Evolutionary conservation across 108 stramenopile genomes (phyloP).

Genomic region (Epipyxis sp.): DNA sequence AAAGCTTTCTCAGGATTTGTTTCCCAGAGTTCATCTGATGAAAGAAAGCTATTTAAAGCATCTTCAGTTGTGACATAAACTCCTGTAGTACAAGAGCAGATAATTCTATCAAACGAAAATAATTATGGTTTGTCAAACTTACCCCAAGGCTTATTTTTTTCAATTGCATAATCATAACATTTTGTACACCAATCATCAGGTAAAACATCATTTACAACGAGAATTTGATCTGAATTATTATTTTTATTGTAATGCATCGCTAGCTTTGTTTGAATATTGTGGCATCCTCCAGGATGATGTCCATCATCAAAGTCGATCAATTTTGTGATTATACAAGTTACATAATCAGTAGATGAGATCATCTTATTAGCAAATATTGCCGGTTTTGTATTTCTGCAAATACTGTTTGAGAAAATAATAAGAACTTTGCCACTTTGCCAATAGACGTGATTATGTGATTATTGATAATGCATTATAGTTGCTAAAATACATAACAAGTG

Average conservation of each 20-base stretch:
- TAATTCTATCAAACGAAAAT: neutral
- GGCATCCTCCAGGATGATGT: constrained; percentile 1
- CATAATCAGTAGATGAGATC: too few species aligned
- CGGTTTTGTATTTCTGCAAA: too few species aligned
- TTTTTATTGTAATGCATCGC: neutral
- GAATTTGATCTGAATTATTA: neutral
- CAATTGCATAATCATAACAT: constrained; percentile 5
- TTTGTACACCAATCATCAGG: neutral
- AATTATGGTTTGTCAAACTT: too few species aligned
- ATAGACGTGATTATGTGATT: too few species aligned
- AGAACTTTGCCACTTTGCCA: too few species aligned
- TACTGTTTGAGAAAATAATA: too few species aligned
- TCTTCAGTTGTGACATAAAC: neutral
- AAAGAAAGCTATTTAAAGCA: neutral
- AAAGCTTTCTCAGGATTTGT: neutral
- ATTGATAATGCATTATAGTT: too few species aligned
- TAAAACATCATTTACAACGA: neutral
- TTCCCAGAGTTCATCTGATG: constrained; percentile 4
- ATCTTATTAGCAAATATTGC: too few species aligned
- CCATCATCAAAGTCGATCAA: constrained; percentile 4
- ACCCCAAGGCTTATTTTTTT: constrained; percentile 22
- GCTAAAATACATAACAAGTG: too few species aligned
- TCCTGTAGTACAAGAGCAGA: neutral
- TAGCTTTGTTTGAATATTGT: neutral
- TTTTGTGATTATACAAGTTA: too few species aligned